Base-by-base conservation (phyloP, 2,329 filamentous ascomycete genomes). In the Calonectria pteridis region DNA sequence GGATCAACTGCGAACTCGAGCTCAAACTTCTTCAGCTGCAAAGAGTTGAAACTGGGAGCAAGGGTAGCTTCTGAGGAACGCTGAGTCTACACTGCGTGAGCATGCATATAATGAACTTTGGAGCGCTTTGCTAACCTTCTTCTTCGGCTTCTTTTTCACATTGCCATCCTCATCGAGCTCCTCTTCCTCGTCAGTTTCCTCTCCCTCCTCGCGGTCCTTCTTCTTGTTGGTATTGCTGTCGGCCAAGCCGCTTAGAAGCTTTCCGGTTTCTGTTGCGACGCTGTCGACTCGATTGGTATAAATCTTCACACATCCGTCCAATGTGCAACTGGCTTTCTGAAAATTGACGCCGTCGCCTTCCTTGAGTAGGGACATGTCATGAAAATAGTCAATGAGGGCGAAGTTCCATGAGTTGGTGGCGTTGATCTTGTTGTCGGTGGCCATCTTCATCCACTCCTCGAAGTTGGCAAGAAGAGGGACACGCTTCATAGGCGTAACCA, bases 371-470 rank as follows among this genome's bases (percentile, higher is more conserved):
- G 95, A 98, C 97, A 99, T 98, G 82, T 99, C 97, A 84, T 99
- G 96, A 82, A 99, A 99, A 86, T 99, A 99, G 85, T 99, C 97
- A 83, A 99, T 99, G 23, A 99, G 91, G n/a, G 97, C 97, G 86
- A 99, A 98, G 84, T 98, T 98, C 97, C 97, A 99, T 35, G 96
- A 98, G 85, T 99, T 99, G 73, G 94, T 92, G 63, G 97, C 96
- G 83, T 98, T 99, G 89, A 99, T 99, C 86, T 97, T 97, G 87
- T 99, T 99, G 87, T 99, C 97, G 20, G 97, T 98, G 2, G 97
- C 97, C 95, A 99, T 98, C 89, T 98, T 99, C 95, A 99, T 98
- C 97, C 96, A 98, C 84, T 99, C 97, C 84, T 99, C 97, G 81
- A 98, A 99, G 85, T 99, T 99, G 81, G 97, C 97, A 69, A 99